Conservation (phyloP, 441 rosid genomes). For the Populus trichocarpa region DNA sequence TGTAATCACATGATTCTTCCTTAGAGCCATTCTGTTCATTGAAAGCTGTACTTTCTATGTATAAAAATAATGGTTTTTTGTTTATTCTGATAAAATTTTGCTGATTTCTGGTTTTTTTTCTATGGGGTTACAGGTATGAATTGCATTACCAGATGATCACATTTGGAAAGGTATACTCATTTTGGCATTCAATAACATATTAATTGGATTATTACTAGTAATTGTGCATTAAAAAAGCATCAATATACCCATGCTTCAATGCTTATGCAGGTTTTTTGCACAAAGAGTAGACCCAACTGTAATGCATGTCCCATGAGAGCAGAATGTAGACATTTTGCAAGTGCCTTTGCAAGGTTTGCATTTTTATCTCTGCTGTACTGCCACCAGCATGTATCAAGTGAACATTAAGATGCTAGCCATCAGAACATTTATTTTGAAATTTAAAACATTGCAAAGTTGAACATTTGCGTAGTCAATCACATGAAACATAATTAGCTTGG, state of each 20-base stretch:
- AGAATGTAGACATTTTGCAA: constrained; percentile 98
- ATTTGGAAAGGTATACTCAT: constrained; percentile 75
- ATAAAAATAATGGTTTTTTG: constrained; percentile 4
- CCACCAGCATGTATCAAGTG: background rate
- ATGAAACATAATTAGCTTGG: background rate
- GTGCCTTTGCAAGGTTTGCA: constrained; percentile 97
- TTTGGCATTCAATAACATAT: constrained; percentile 19
- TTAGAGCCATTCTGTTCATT: constrained; percentile 11
- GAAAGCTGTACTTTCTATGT: background rate
- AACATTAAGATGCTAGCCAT: constrained; percentile 1
- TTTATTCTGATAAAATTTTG: constrained; percentile 6
- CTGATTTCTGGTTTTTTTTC: constrained; percentile 20
- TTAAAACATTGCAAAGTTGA: background rate
- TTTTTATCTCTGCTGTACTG: background rate
- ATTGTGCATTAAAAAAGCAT: constrained; percentile 12
- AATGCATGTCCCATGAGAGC: constrained; percentile 99
- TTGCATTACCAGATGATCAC: constrained; percentile 98
- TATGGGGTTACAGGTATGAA: constrained; percentile 65
- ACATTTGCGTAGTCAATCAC: background rate
- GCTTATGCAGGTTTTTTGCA: constrained; percentile 88
- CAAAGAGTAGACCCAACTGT: constrained; percentile 94
- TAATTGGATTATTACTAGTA: constrained; percentile 7
- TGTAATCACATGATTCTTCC: constrained; percentile 51
- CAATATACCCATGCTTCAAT: constrained; percentile 17
- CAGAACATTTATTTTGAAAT: background rate